A percentile compares a stretch with the other conserved stretches of the same genome.
These are phyloP conservation scores for Aureobasidium musti DNA, from an alignment of 2,329 filamentous ascomycete species.

Conservation along the genomic window DNA sequence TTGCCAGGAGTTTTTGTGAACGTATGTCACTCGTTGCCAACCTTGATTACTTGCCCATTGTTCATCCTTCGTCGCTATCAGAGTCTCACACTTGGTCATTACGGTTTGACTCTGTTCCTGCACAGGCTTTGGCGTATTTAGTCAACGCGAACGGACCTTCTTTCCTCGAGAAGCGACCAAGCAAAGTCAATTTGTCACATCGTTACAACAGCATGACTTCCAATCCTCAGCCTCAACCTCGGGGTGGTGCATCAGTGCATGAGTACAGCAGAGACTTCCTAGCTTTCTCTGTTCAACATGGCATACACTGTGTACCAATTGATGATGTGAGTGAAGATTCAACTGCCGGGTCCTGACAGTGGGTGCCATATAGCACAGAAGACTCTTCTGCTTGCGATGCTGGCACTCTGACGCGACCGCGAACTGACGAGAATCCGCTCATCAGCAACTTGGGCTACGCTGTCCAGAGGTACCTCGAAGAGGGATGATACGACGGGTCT, in stretches of 20 bases:
- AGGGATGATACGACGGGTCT: background rate
- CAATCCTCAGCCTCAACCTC: constrained; percentile 34
- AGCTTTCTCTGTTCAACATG: constrained; percentile 31
- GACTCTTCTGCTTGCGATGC: background rate
- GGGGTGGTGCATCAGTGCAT: constrained; percentile 33
- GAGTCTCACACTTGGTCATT: background rate
- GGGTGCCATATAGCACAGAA: background rate
- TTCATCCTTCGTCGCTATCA: constrained; percentile 9
- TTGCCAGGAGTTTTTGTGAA: constrained; percentile 1
- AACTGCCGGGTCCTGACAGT: background rate
- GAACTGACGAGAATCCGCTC: background rate
- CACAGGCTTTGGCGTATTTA: background rate
- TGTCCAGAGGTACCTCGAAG: background rate
- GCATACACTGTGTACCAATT: constrained; percentile 40
- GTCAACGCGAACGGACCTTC: background rate
- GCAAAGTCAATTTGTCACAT: background rate
- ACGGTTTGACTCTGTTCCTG: background rate
- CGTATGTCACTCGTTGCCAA: constrained; percentile 14
- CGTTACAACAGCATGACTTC: constrained; percentile 1
- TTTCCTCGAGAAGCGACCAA: background rate
- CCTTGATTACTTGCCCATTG: background rate
- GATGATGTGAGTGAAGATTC: constrained; percentile 38
- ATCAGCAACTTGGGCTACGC: background rate
- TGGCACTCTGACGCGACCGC: background rate
- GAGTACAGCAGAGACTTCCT: constrained; percentile 36